Evolutionary conservation across 331 rosid species (phyloP).

Genomic region (Quercus phellos): DNA sequence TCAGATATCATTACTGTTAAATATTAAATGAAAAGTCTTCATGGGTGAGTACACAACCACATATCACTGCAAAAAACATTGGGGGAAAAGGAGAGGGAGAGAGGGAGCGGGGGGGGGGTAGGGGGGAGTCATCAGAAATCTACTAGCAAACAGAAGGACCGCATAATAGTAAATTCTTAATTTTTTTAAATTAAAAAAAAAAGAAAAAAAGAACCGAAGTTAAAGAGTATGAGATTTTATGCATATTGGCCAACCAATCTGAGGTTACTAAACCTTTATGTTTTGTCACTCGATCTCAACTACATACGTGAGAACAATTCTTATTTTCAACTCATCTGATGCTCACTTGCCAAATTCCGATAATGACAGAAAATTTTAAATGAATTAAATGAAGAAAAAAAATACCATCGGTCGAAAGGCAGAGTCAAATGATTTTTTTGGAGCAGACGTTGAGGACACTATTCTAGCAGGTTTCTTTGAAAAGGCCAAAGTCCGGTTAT

Average conservation of each 20-base stretch:
- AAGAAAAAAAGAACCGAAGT: background rate
- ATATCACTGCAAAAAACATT: background rate
- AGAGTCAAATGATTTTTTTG: constrained; percentile 76
- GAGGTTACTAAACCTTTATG: background rate
- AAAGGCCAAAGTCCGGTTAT: constrained; percentile 44
- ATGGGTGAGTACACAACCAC: constrained; percentile 5
- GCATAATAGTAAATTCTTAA: background rate
- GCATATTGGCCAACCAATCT: background rate
- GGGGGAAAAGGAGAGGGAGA: background rate
- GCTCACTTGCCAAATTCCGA: background rate
- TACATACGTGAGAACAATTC: background rate
- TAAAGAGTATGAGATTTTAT: background rate
- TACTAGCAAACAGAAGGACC: background rate
- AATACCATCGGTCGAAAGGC: constrained; percentile 72
- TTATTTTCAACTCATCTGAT: background rate
- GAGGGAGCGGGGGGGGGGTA: background rate
- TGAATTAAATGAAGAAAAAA: constrained; percentile 24
- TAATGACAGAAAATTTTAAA: background rate
- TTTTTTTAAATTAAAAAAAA: too few relatives aligned
- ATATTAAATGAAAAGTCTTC: background rate
- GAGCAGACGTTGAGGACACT: constrained; percentile 62
- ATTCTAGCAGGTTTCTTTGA: constrained; percentile 62
- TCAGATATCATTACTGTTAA: constrained; percentile 12
- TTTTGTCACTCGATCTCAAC: background rate
- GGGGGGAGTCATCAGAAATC: background rate